Base-by-base conservation (phyloP, 768 basidiomycete genomes). In the Suillus subalutaceus region DNA sequence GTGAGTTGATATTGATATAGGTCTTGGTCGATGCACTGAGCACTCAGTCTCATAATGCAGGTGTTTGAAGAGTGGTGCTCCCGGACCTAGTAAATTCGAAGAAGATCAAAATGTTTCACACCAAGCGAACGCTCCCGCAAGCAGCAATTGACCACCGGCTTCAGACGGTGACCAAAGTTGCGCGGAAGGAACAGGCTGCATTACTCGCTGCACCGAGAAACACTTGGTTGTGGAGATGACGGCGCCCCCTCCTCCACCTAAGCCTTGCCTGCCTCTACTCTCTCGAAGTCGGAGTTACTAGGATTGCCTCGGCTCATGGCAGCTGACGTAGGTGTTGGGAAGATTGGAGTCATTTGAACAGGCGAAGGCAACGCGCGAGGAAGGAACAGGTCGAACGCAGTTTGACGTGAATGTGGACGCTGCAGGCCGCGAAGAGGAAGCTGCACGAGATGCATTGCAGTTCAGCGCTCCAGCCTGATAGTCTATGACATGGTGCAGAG, bases 271-370 rank as follows among this genome's bases (percentile, higher is more conserved):
- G 16, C 53, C 40, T 55, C 60, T 35, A 65, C n/a, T 74, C 80
- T 55, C 81, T 82, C 10, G 63, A 62, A 60, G 41, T 60, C 59
- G 5, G 59, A 43, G 30, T 52, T 48, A 56, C 50, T 65, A 4
- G 62, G 41, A 18, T 23, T 61, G 38, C 59, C 63, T 48, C 68
- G 53, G 41, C 46, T 73, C n/a, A 65, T 75, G 0, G 70, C 75
- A 4, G 72, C 70, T 18, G 75, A 75, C 13, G 74, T 77, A 10
- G 75, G 77, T 2, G 75, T 75, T 3, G 77, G 37, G 77, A 74
- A 62, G 88, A 90, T 69, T 81, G 80, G 73, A 78, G 81, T 8
- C 88, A 90, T 72, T 74, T 90, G 65, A 91, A 83, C 74, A 84
- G 78, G 69, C 79, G 87, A 64, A 77, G 88, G 68, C 82, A 81